Base-by-base conservation (phyloP, 805 yeast genomes). In the Barnettozyma wickerhamii region DNA sequence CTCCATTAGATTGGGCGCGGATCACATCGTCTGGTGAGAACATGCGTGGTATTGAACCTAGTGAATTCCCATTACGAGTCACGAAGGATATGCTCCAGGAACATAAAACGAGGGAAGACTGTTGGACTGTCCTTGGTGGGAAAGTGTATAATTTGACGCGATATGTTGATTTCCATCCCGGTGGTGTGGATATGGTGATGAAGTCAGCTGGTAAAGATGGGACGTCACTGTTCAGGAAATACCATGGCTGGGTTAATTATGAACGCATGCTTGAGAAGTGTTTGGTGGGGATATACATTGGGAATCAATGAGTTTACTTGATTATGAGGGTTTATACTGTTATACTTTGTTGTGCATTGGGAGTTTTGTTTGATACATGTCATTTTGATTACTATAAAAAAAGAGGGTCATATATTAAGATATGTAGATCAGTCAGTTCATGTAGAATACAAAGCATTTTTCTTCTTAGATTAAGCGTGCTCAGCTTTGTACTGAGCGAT, bases 121-220 rank as follows among this genome's bases (percentile, higher is more conserved):
- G 85, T 43, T 91, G 98, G 98, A 83, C 93, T 4, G 77, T 77
- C 26, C 71, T 91, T 7, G 77, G 77, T 33, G 86, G 89, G 4
- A 83, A 77, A 52, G 95, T 91, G 2, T 91, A 85, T 65, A 87
- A 90, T 55, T 68, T 91, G n/a, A 80, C 96, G 1, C 79, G 84
- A 10, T 91, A 93, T 60, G 56, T 93, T 27, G 68, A 75, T 40
- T 93, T 80, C 60, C 99, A 91, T 51, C 99, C 99, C 0, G 99
- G 99, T 27, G 99, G 99, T 2, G 79, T 70, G 4, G 78, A 76
- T 6, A 86, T 88, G 54, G 64, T 91, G 31, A 68, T 86, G 77
- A 74, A 77, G 37, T 77, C 84, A 53, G 93, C 95, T 1, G 96
- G 96, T 0, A 69, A 70, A 37, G 97, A 91, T 58, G 93, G 91